phyloP scores from a whole-genome alignment of 73 alveolate genomes.

The Halteria grandinella region DNA sequence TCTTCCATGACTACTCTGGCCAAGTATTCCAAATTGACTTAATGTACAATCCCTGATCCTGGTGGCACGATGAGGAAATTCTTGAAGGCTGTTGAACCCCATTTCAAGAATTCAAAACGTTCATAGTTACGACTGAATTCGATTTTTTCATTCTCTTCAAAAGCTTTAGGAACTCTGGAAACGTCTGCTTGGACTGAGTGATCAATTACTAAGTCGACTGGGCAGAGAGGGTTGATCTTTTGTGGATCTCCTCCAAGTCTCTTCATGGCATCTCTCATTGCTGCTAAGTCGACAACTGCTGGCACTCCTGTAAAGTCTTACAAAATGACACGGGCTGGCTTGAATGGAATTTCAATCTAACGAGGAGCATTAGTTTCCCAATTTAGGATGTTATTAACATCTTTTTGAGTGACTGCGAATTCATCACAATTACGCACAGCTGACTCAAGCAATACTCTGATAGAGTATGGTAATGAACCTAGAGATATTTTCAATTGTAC shows the following conservation, averaged over 20 bases:
- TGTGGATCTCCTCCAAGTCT: conserved; percentile 67
- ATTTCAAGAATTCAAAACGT: conserved; percentile 76
- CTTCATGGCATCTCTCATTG: conserved; percentile 83
- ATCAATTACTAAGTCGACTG: conserved; percentile 81
- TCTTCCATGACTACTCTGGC: conserved; percentile 75
- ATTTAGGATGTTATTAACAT: conserved; percentile 67
- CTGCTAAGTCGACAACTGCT: conserved; percentile 80
- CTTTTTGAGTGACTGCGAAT: conserved; percentile 57
- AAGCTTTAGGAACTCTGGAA: conserved; percentile 71
- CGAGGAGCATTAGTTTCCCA: no score
- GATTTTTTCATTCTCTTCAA: conserved; percentile 67
- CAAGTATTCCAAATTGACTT: conserved; percentile 73
- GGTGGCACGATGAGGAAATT: conserved; percentile 79
- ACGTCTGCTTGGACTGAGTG: conserved; percentile 76
- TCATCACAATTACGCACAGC: conserved; percentile 79
- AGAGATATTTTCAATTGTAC: no score
- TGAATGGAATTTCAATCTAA: conserved; percentile 77
- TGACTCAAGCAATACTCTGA: conserved; percentile 71
- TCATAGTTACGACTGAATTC: conserved; percentile 71
- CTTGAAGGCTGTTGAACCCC: conserved; percentile 80
- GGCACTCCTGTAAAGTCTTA: conserved; percentile 85
- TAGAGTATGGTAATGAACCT: conserved; percentile 67
- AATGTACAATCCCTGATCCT: conserved; percentile 72
- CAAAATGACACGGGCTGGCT: conserved; percentile 80
- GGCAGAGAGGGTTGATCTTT: conserved; percentile 74